Percentiles rank a stretch among this genome's conserved stretches.
Evolutionary conservation across 306 rosid genomes (phyloP).

Genomic region (Casuarina glauca): DNA sequence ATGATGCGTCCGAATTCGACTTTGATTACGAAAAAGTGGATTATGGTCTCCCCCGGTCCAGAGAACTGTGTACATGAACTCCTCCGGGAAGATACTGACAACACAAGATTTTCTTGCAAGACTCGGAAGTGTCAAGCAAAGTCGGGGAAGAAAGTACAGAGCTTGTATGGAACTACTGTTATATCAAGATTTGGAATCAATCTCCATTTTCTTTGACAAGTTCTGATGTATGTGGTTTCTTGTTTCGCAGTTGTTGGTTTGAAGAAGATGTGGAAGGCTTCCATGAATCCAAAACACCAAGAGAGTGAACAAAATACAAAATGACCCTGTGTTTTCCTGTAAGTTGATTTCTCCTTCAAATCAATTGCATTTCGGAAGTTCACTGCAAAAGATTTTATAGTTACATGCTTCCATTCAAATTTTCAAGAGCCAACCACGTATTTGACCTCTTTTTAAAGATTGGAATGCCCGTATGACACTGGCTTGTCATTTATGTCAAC

Average conservation of each 20-base stretch:
- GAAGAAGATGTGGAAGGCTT: slow-evolving; percentile 21
- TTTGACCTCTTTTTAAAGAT: no score
- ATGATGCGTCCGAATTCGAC: slow-evolving; percentile 56
- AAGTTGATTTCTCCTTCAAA: no score
- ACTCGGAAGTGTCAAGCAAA: slow-evolving; percentile 37
- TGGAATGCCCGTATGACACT: no score
- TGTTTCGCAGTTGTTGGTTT: slow-evolving; percentile 39
- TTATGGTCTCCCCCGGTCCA: slow-evolving; percentile 83
- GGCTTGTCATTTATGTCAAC: no score
- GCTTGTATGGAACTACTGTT: slow-evolving; percentile 8
- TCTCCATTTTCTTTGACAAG: neutral
- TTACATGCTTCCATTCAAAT: no score
- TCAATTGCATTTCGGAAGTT: no score
- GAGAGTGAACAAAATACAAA: slow-evolving; percentile 8
- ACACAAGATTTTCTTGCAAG: slow-evolving; percentile 54
- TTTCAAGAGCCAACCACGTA: no score
- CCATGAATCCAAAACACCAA: neutral
- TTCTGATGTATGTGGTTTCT: neutral
- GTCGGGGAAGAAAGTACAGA: slow-evolving; percentile 31
- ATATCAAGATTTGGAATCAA: neutral
- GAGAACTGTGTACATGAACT: slow-evolving; percentile 61
- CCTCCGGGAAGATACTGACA: slow-evolving; percentile 54
- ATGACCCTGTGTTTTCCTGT: no score
- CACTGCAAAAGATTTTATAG: no score
- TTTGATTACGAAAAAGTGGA: slow-evolving; percentile 79